Evolutionary conservation across 495 filamentous ascomycete genomes (phyloP), one percentile per base, ranked within the genome.

Genomic region (Daldinia decipiens): DNA sequence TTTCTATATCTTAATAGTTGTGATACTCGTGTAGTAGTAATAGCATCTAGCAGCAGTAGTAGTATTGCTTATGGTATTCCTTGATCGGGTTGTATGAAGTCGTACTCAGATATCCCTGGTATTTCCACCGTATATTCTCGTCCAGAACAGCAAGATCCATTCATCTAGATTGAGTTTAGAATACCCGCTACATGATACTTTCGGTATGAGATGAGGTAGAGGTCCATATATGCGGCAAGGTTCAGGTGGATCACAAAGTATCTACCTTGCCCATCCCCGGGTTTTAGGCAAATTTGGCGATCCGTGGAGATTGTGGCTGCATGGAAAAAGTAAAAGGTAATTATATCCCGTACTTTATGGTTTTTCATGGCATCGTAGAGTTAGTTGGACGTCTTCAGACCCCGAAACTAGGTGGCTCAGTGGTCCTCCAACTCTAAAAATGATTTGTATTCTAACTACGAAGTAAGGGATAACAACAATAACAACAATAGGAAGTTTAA

Each of bases 261-360:
- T 12, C 34, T 50, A 29, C 17, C 27, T 50, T 59, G 3, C 24
- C 27, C 43, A 47, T 61, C 32, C 29, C 39, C 36, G 24, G 39
- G 5, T 50, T 29, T 38, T 54, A 29, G 27, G 17, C 31, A 55
- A 47, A 31, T 55, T 59, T 13, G 68, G 53, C 53, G 43, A 61
- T 50, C 55, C 40, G 15, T 53, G 50, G 59, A 32, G 24, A 38
- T 60, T 31, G 55, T 65, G 54, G 60, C 59, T 61, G 64, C 64
- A 65, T 36, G 21, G 29, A 11, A 47, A 53, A 38, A 52, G 32
- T 5, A 29, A 72, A 65, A 72, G 59, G 47, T 38, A 71, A 72
- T 32, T 32, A 27, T 59, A 43, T 31, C 34, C 11, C 21, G 21
- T 59, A 34, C 26, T 11, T 34, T n/a, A 38, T 31, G 38, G 8